Evolutionary conservation across 495 filamentous ascomycete genomes (phyloP).

Genomic region (Tuber melanosporum): DNA sequence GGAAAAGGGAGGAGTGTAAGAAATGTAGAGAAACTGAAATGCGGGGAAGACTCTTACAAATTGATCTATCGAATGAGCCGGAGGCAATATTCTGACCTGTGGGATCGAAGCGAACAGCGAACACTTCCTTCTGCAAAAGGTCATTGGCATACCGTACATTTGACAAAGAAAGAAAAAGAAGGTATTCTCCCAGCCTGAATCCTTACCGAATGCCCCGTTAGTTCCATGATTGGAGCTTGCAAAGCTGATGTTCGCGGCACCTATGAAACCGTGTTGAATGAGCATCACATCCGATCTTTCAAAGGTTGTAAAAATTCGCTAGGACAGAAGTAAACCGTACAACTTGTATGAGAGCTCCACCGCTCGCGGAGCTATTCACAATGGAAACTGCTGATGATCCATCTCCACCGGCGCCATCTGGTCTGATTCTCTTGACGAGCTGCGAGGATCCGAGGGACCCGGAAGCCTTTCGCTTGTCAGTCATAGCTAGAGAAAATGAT

Average conservation of each 20-base stretch:
- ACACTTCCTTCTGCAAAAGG: slow-evolving; percentile 60
- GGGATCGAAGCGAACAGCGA: slow-evolving; percentile 83
- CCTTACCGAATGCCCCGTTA: slow-evolving; percentile 60
- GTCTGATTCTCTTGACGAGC: slow-evolving; percentile 71
- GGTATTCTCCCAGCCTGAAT: slow-evolving; percentile 7
- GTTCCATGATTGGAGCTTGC: slow-evolving; percentile 89
- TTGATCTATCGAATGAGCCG: slow-evolving; percentile 88
- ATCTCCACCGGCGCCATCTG: slow-evolving; percentile 64
- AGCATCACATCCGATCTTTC: slow-evolving; percentile 10
- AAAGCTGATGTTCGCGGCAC: slow-evolving; percentile 75
- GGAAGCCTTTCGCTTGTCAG: slow-evolving; percentile 78
- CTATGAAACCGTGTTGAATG: slow-evolving; percentile 47
- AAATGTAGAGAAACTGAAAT: not conserved
- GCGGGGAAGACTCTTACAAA: slow-evolving; percentile 54
- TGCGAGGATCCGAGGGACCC: slow-evolving; percentile 72
- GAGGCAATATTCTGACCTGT: slow-evolving; percentile 84
- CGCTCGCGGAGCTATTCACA: slow-evolving; percentile 58
- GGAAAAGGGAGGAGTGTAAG: slow-evolving; percentile 19
- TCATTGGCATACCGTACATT: slow-evolving; percentile 7
- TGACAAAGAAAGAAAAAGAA: not conserved
- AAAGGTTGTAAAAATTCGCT: not conserved
- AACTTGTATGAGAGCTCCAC: slow-evolving; percentile 73
- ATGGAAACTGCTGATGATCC: slow-evolving; percentile 53
- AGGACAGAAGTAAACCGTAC: slow-evolving; percentile 51
- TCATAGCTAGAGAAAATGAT: not conserved